Evolutionary conservation across 106 monocot genomes (phyloP).

Genomic region (Allium sativum): DNA sequence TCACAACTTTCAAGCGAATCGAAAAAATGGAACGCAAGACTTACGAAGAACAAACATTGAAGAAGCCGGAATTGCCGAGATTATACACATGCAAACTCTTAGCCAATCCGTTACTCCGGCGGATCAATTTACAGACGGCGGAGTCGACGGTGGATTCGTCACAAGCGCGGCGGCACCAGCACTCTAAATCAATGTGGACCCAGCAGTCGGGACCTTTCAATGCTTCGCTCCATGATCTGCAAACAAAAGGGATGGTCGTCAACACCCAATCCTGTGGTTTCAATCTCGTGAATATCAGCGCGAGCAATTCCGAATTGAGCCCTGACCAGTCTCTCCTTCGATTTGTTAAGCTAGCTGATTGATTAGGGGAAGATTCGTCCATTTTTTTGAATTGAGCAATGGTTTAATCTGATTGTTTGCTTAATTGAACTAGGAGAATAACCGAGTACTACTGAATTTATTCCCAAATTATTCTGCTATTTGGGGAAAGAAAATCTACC

Average conservation of each 20-base stretch:
- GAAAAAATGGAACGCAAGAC: neutral
- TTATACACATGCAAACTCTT: neutral
- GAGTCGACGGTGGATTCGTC: neutral
- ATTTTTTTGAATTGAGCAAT: too few species aligned
- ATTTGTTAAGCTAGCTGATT: too few species aligned
- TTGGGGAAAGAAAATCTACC: too few species aligned
- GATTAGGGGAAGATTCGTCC: too few species aligned
- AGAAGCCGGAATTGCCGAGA: constrained; percentile 1
- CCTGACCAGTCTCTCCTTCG: neutral
- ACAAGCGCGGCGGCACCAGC: constrained; percentile 1
- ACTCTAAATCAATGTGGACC: neutral
- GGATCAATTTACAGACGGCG: neutral
- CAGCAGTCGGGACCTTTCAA: neutral
- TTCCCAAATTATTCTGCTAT: too few species aligned
- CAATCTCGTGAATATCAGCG: neutral
- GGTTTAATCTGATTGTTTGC: too few species aligned
- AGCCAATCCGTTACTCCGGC: neutral
- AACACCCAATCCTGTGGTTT: neutral
- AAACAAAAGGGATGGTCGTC: constrained; percentile 1
- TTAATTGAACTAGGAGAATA: too few species aligned
- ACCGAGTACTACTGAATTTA: too few species aligned
- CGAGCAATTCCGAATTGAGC: neutral
- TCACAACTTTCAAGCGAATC: neutral
- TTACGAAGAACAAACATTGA: constrained; percentile 3
- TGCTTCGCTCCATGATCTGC: neutral